Evolutionary conservation across 129 eudicot species (phyloP).

Genomic region (Artemisia annua): DNA sequence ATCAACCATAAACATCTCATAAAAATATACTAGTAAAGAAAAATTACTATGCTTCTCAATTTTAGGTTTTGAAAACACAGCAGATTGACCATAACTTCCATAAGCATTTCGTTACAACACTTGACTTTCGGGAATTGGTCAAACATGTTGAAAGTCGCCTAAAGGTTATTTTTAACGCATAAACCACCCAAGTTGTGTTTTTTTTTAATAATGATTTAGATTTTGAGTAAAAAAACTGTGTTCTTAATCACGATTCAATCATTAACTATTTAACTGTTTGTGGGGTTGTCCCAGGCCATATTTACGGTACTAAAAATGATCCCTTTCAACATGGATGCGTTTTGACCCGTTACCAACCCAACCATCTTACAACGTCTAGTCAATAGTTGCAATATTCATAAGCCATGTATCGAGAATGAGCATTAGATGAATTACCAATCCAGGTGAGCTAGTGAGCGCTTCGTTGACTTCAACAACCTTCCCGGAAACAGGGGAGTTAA

Average conservation of each 20-base stretch:
- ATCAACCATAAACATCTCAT: neutral
- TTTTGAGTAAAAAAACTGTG: too few relatives aligned
- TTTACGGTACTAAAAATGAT: neutral
- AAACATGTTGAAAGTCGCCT: neutral
- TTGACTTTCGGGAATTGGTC: neutral
- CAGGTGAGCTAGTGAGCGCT: slow-evolving; percentile 65
- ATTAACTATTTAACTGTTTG: too few relatives aligned
- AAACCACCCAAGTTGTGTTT: neutral
- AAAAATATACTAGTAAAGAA: neutral
- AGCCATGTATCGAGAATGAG: neutral
- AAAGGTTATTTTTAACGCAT: neutral
- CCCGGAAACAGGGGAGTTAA: slow-evolving; percentile 90
- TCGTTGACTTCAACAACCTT: slow-evolving; percentile 73
- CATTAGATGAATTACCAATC: slow-evolving; percentile 48
- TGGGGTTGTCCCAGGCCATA: too few relatives aligned
- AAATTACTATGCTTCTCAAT: neutral
- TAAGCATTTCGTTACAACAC: too few relatives aligned
- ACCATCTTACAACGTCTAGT: neutral
- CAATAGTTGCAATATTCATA: neutral
- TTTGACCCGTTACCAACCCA: neutral
- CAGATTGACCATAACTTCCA: neutral
- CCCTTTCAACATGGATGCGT: neutral
- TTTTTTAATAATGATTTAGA: too few relatives aligned
- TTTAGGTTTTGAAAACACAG: neutral
- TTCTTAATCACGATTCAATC: too few relatives aligned